A percentile compares a stretch with the other conserved stretches of the same genome.
Conservation (phyloP, 2,329 filamentous ascomycete species). For the Xylaria sp. region DNA sequence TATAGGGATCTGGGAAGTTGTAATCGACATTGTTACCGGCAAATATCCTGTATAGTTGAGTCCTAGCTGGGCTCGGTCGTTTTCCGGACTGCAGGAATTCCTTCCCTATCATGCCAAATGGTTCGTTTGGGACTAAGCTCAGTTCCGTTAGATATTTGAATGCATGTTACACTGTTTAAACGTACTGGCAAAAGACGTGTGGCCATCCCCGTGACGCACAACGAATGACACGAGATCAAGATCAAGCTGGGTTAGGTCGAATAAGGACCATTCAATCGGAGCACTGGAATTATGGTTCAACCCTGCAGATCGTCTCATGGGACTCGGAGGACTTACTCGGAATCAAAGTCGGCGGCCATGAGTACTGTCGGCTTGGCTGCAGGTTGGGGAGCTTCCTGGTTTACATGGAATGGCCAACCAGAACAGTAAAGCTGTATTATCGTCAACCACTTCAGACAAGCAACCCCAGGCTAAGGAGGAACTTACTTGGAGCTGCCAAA, state of each 20-base stretch:
- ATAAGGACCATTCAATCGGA: not conserved
- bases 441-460: not conserved
- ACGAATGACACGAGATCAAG: not conserved
- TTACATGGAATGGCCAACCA: not conserved
- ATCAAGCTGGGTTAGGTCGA: not conserved
- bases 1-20: not conserved
- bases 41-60: not conserved
- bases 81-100: not conserved
- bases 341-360: not conserved
- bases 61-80: not conserved
- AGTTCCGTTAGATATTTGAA: not conserved
- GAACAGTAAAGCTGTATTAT: not conserved
- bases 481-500: slow-evolving; percentile 1
- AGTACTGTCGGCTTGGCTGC: not conserved
- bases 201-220: not conserved
- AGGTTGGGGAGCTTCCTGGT: not conserved
- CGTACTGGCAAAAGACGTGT: not conserved
- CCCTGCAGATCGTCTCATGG: not conserved
- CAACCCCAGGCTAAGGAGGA: not conserved
- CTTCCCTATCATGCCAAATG: not conserved
- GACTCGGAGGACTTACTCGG: not conserved
- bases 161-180: not conserved
- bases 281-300: not conserved
- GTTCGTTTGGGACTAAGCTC: not conserved
- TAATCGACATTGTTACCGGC: not conserved